These are phyloP conservation scores for Grigorovia yakushimaensis DNA, from an alignment of 805 yeast genomes.

Conservation along the genomic window DNA sequence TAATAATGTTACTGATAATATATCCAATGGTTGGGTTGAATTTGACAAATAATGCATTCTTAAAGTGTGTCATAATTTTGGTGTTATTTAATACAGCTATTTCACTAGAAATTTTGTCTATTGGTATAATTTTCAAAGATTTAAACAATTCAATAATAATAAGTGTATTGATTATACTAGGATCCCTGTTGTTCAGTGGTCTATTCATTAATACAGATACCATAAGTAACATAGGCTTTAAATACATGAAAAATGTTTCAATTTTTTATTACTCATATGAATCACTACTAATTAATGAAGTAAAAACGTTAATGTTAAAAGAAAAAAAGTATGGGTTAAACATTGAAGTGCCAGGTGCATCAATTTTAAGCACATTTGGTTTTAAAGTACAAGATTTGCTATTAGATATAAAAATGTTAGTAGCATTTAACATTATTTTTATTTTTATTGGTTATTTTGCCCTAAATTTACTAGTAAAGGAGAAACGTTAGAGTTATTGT, in stretches of 20 bases:
- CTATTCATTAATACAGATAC: constrained; percentile 78
- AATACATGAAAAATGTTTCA: constrained; percentile 73
- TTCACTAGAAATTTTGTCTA: constrained; percentile 71
- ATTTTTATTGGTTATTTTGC: constrained; percentile 63
- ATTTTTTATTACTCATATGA: constrained; percentile 95
- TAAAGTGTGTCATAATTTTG: constrained; percentile 57
- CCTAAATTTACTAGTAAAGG: constrained; percentile 64
- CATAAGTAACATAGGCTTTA: constrained; percentile 43
- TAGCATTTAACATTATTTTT: constrained; percentile 48
- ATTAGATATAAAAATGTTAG: constrained; percentile 54
- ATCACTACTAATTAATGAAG: constrained; percentile 86
- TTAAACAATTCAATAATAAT: constrained; percentile 87
- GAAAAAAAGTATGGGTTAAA: constrained; percentile 89
- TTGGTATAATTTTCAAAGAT: constrained; percentile 81
- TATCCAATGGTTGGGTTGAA: constrained; percentile 89
- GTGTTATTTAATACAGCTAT: constrained; percentile 81
- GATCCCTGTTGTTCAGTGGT: constrained; percentile 88
- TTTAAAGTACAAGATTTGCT: constrained; percentile 71
- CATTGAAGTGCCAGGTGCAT: constrained; percentile 96
- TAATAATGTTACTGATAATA: constrained; percentile 64
- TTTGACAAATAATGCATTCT: constrained; percentile 63
- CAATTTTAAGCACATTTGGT: constrained; percentile 90
- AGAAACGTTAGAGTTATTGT: constrained; percentile 22
- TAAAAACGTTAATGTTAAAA: constrained; percentile 67
- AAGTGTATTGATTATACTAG: constrained; percentile 74